A percentile compares a stretch with the other conserved stretches of the same genome.
Evolutionary conservation across 345 rosid species (phyloP).

Genomic region (Eucalyptus marginata): DNA sequence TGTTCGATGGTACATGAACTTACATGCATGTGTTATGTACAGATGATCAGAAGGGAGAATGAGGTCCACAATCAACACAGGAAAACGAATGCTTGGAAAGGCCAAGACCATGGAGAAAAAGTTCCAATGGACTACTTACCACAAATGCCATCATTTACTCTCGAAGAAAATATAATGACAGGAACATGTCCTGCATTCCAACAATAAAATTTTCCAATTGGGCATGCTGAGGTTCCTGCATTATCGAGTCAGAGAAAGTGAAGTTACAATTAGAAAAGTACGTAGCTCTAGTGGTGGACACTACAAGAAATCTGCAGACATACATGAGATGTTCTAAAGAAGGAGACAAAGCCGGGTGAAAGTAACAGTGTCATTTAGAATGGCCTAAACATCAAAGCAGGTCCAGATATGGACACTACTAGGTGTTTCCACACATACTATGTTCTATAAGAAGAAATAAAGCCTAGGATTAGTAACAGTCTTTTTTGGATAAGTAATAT

Average conservation of each 20-base stretch:
- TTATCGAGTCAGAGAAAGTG: background rate
- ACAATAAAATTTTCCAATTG: constrained; percentile 75
- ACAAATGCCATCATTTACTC: constrained; percentile 94
- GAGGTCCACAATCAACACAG: background rate
- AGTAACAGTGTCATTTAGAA: background rate
- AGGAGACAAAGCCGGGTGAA: background rate
- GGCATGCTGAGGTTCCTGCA: constrained; percentile 93
- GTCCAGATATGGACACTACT: background rate
- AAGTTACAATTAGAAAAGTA: background rate
- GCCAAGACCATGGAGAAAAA: background rate
- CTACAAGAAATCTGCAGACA: background rate
- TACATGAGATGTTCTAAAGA: background rate
- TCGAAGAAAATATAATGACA: constrained; percentile 38
- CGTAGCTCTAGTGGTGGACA: background rate
- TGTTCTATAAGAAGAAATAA: too few relatives aligned
- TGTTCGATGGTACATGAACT: background rate
- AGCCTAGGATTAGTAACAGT: too few relatives aligned
- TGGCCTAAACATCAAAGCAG: background rate
- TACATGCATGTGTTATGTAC: background rate
- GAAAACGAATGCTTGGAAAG: background rate
- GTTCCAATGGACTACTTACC: constrained; percentile 28
- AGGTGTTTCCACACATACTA: background rate
- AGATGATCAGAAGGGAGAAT: background rate
- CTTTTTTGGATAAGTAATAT: too few relatives aligned
- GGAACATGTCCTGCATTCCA: constrained; percentile 67